phyloP scores from a whole-genome alignment of 208 protist genomes.

The Acanthamoeba royreba region DNA sequence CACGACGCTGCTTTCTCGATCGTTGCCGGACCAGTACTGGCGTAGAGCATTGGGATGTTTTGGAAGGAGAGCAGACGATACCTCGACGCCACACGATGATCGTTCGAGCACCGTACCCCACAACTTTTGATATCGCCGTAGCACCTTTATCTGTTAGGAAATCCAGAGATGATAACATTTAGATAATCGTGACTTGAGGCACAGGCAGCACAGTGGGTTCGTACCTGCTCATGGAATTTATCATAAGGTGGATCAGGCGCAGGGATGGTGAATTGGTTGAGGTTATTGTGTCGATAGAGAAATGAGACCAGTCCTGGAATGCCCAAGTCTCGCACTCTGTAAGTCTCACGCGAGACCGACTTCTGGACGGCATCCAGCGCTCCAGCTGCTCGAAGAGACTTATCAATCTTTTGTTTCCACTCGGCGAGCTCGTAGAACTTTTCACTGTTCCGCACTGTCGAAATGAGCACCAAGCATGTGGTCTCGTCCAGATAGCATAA shows the following conservation, averaged over 20 bases:
- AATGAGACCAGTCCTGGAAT: not conserved
- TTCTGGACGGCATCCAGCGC: not conserved
- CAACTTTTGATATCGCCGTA: not conserved
- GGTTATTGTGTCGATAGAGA: not conserved
- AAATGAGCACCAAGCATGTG: not conserved
- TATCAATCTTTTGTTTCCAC: not conserved
- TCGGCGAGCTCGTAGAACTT: not conserved
- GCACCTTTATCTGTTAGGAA: not conserved
- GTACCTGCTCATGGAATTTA: not conserved
- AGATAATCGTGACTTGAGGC: not conserved
- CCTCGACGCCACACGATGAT: not conserved
- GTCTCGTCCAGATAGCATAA: not conserved
- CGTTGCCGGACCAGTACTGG: not conserved
- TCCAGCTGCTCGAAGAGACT: not conserved
- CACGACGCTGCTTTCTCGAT: not conserved
- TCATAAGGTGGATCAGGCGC: not conserved
- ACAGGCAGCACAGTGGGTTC: not conserved
- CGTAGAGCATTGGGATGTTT: not conserved
- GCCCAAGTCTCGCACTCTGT: not conserved
- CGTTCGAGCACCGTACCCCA: not conserved
- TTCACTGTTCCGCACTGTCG: not conserved
- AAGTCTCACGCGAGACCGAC: not conserved
- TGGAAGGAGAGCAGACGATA: not conserved
- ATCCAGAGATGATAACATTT: not conserved
- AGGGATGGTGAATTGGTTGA: not conserved